Conservation (phyloP, 2,329 filamentous ascomycete species). For the Fusarium transvaalense region DNA sequence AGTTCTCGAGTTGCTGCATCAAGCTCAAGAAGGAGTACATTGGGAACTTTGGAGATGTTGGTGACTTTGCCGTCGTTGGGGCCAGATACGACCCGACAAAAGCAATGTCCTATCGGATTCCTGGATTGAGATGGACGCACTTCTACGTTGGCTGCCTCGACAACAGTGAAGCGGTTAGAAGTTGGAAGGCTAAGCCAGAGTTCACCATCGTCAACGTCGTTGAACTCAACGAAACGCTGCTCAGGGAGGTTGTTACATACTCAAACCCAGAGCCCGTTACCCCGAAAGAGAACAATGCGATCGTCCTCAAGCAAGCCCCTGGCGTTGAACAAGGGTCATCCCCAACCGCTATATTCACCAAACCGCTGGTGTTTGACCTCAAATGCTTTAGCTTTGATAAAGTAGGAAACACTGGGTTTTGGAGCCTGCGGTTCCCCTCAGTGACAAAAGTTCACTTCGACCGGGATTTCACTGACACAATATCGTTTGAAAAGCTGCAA, state of each 20-base stretch:
- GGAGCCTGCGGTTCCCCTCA: slow-evolving; percentile 80
- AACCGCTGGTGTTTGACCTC: slow-evolving; percentile 83
- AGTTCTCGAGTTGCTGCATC: slow-evolving; percentile 69
- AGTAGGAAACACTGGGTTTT: slow-evolving; percentile 75
- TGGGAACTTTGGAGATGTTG: slow-evolving; percentile 80
- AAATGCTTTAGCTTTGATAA: slow-evolving; percentile 85
- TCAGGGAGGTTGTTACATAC: slow-evolving; percentile 64
- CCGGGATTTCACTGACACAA: slow-evolving; percentile 74
- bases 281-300: slow-evolving; percentile 55
- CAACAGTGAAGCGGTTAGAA: slow-evolving; percentile 72
- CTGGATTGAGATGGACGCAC: slow-evolving; percentile 77
- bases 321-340: slow-evolving; percentile 58
- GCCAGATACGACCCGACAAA: slow-evolving; percentile 76
- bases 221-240: slow-evolving; percentile 64
- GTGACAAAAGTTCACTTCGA: slow-evolving; percentile 84
- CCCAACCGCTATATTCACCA: slow-evolving; percentile 70
- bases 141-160: slow-evolving; percentile 83
- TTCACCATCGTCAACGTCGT: slow-evolving; percentile 77
- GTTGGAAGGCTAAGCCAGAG: slow-evolving; percentile 64
- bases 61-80: slow-evolving; percentile 84
- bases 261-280: slow-evolving; percentile 60
- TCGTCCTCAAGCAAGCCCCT: slow-evolving; percentile 62
- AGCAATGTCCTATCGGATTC: slow-evolving; percentile 67
- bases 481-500: slow-evolving; percentile 79
- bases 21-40: slow-evolving; percentile 93